Base-by-base conservation (phyloP, 2,329 filamentous ascomycete species). In the Pseudonectria foliicola region DNA sequence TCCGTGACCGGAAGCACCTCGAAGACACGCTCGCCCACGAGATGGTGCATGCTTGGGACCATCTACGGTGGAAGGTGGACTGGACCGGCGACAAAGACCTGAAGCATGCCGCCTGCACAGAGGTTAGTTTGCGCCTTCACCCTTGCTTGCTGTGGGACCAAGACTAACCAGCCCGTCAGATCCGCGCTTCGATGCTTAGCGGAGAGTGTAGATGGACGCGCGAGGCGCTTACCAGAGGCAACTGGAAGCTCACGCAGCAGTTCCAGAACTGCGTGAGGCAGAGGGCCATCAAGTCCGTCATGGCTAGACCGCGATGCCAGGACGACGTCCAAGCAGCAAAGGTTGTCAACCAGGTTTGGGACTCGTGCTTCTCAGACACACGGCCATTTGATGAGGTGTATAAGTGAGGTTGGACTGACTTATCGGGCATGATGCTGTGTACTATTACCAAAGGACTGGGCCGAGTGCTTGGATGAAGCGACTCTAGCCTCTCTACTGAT, bases 361-460 rank as follows among this genome's bases (percentile, higher is more conserved):
- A 95, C 49, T 95, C 88, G 52, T 98, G 92, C 61, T 98, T 94
- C 59, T 69, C 77, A 33, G 92, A 98, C 62, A 96, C 90, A 4
- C 72, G 92, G 54, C 92, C 92, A 3, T 98, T 98, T 62, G 88
- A 96, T 60, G 90, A 96, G 59, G 88, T 98, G 34, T 98, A 95
- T 61, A 80, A 86, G 59, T 90, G 60, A 66, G 8, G 18, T 21
- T 21, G 18, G 18, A 8, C 18, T 21, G 5, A 21, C 6, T 29
- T 6, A 3, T 13, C 13, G 10, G 13, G 18, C 18, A 21, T 21
- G 18, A 21, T 21, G 18, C 18, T 8, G 18, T 21, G 18, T 21
- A 21, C 5, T 21, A 21, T 21, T 21, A 21, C 18, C 18, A 21
- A 5, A 21, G 8, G 18, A 21, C 8, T 8, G 18, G 8, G 18